Evolutionary conservation across 140 eudicot species (phyloP).

Genomic region (Erigeron philadelphicus): DNA sequence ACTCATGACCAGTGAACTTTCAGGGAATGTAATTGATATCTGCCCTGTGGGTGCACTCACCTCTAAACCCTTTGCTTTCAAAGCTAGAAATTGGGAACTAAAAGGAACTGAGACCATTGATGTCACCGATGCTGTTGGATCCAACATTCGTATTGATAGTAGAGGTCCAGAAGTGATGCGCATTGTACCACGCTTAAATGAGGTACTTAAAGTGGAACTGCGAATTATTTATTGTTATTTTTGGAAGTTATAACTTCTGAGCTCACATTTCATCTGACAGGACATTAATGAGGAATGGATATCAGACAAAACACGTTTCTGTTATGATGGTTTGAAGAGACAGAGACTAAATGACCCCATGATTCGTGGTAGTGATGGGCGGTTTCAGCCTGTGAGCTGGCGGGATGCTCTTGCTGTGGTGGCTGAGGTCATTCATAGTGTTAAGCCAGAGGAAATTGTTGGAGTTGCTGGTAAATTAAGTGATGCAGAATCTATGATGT

Average conservation of each 20-base stretch:
- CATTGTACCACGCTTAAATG: conserved; percentile 79
- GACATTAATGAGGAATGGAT: conserved; percentile 99
- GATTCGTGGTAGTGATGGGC: conserved; percentile 92
- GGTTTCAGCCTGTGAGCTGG: conserved; percentile 83
- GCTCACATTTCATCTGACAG: conserved; percentile 34
- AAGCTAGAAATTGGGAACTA: conserved; percentile 97
- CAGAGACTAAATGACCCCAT: conserved; percentile 92
- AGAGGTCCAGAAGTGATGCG: conserved; percentile 99
- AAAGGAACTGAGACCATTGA: conserved; percentile 97
- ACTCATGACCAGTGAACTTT: conserved; percentile 97
- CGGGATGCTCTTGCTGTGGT: conserved; percentile 94
- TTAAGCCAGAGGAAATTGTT: conserved; percentile 81
- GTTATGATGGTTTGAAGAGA: conserved; percentile 94
- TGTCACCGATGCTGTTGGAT: conserved; percentile 95
- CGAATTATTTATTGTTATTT: not conserved
- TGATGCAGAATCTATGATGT: conserved; percentile 96
- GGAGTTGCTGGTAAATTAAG: conserved; percentile 94
- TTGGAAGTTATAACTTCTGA: conserved; percentile 2
- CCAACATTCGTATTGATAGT: conserved; percentile 89
- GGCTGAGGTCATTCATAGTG: conserved; percentile 78
- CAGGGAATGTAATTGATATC: conserved; percentile 95
- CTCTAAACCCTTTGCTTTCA: conserved; percentile 90
- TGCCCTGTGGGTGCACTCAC: conserved; percentile 99
- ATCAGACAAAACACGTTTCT: conserved; percentile 93
- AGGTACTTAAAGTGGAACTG: conserved; percentile 37